Base-by-base conservation (phyloP, 108 stramenopile genomes). In the Poteriospumella lacustris region DNA sequence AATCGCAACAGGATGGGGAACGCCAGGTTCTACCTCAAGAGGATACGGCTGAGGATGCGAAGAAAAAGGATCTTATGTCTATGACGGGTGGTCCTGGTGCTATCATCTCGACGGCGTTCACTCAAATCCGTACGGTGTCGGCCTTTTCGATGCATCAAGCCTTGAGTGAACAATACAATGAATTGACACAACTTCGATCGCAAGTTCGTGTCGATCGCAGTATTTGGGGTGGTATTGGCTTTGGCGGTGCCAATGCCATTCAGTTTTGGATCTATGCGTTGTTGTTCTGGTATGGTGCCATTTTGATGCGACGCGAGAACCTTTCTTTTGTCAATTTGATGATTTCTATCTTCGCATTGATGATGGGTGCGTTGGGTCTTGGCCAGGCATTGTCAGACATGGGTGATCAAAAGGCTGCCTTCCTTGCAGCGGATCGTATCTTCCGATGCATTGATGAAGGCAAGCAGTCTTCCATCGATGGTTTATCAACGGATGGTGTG, bases 201-300 rank as follows among this genome's bases (percentile, higher is more conserved):
- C 33, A 64, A 5, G 24, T 3, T 3, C 3, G 60, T 3, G 24
- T 24, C 5, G 26, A 24, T 42, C 70, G 70, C 15, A 26, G 40
- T 52, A n/a, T 73, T 15, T 5, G 5, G 3, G 70, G 9, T 42
- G 70, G 70, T 28, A 5, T 73, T 38, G 70, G 70, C 3, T 73
- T 73, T 73, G 70, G 70, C 3, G 36, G 15, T 52, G 3, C n/a
- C 41, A 39, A 73, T 42, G 24, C n/a, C 19, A 33, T 5, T 19
- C 31, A 33, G 3, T 73, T 73, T 42, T 56, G 19, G 24, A 56
- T 24, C 52, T 56, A 56, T 56, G 24, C 52, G 24, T 24, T 56
- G 52, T 87, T 85, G 79, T 87, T 86, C 58, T 88, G 90, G 88
- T 89, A 79, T 81, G 91, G 89, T 42, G 87, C 88, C 2, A 88